Evolutionary conservation across 192 early-diverging fungal genomes (phyloP).

Genomic region (Podila epigama): DNA sequence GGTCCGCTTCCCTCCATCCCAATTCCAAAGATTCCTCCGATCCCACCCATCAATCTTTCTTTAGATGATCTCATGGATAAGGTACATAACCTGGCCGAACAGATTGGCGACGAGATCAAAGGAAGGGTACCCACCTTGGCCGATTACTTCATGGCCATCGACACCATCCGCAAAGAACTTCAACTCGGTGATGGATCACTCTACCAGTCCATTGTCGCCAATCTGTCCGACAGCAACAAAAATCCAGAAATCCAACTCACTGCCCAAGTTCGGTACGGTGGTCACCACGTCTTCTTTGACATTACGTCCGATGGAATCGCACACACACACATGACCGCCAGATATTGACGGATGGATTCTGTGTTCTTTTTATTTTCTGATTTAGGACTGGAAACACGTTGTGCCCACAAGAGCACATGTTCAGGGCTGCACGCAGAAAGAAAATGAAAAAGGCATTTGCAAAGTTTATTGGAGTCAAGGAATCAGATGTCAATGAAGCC

Average conservation of each 20-base stretch:
- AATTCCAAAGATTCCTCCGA: slow-evolving; percentile 26
- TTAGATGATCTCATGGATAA: slow-evolving; percentile 39
- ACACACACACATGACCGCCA: no score
- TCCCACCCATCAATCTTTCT: slow-evolving; percentile 10
- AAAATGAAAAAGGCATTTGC: slow-evolving; percentile 72
- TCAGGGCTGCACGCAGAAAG: slow-evolving; percentile 54
- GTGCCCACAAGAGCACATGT: slow-evolving; percentile 56
- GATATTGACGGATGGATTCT: slow-evolving; percentile 11
- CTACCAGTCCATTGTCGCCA: slow-evolving; percentile 38
- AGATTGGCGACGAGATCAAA: slow-evolving; percentile 48
- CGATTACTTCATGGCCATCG: slow-evolving; percentile 39
- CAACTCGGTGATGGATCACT: slow-evolving; percentile 48
- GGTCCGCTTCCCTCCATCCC: slow-evolving; percentile 32
- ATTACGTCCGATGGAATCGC: neutral
- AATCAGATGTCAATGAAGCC: slow-evolving; percentile 64
- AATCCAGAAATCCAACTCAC: slow-evolving; percentile 56
- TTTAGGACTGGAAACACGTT: slow-evolving; percentile 47
- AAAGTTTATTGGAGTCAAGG: slow-evolving; percentile 74
- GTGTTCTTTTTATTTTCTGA: neutral
- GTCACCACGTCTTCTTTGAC: neutral
- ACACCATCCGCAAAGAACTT: slow-evolving; percentile 26
- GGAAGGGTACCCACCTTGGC: slow-evolving; percentile 36
- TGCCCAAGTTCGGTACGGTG: slow-evolving; percentile 46
- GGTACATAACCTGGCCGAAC: slow-evolving; percentile 21
- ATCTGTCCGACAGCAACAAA: slow-evolving; percentile 33